A percentile compares a stretch with the other conserved stretches of the same genome.
These are phyloP conservation scores for Taxawa tesnikishii DNA, from an alignment of 2,329 filamentous ascomycete genomes.

Conservation along the genomic window DNA sequence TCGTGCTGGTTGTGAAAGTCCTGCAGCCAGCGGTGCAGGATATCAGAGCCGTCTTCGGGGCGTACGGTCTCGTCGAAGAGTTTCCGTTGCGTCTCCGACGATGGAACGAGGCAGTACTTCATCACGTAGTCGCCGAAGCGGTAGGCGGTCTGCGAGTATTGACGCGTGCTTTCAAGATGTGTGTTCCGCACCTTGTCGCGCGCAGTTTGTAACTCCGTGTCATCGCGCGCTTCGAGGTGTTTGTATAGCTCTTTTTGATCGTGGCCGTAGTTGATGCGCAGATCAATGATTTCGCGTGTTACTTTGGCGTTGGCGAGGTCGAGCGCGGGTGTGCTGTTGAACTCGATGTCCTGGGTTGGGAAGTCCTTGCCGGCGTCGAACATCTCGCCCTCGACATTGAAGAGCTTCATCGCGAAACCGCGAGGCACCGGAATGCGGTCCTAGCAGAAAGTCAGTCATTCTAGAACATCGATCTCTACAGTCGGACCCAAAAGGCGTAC, in stretches of 20 bases:
- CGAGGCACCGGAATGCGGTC: conserved; percentile 32
- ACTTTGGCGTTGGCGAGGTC: conserved; percentile 35
- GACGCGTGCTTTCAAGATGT: conserved; percentile 23
- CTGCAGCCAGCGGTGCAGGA: conserved; percentile 27
- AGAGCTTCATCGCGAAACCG: conserved; percentile 38
- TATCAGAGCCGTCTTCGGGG: conserved; percentile 21
- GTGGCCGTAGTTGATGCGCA: conserved; percentile 26
- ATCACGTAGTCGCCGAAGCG: conserved; percentile 35
- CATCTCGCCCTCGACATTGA: conserved; percentile 32
- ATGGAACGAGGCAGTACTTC: conserved; percentile 35
- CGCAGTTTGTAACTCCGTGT: conserved; percentile 27
- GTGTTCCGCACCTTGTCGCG: conserved; percentile 27
- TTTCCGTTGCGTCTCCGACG: conserved; percentile 26
- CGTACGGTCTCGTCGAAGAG: conserved; percentile 26
- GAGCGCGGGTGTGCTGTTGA: conserved; percentile 36
- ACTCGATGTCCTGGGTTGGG: conserved; percentile 33
- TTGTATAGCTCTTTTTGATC: conserved; percentile 28
- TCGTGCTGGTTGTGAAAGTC: conserved; percentile 27
- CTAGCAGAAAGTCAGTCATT: conserved; percentile 3
- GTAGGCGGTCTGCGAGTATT: conserved; percentile 37
- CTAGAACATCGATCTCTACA: not conserved
- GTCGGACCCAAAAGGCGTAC: conserved; percentile 10
- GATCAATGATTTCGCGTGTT: conserved; percentile 30
- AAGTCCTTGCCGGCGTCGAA: conserved; percentile 25
- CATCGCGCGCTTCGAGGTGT: conserved; percentile 24